phyloP scores from a whole-genome alignment of 768 basidiomycete species.

The Jaapia argillacea region DNA sequence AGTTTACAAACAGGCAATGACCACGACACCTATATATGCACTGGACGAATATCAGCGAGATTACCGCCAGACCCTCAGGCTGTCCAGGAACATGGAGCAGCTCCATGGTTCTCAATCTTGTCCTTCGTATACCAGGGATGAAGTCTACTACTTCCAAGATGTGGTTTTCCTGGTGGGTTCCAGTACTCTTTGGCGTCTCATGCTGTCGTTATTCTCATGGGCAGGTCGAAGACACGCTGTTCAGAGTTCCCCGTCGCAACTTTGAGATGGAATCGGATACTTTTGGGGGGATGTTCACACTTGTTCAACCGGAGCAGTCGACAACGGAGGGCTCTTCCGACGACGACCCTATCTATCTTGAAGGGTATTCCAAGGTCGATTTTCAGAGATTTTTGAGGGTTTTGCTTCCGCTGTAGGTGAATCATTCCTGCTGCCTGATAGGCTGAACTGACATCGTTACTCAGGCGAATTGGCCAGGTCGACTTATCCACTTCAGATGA shows the following conservation, averaged over 20 bases:
- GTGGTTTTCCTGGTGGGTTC: not conserved
- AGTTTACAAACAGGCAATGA: too few relatives aligned
- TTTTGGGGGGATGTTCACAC: slow-evolving; percentile 17
- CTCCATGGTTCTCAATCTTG: too few relatives aligned
- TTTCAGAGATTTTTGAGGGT: slow-evolving; percentile 17
- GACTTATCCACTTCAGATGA: too few relatives aligned
- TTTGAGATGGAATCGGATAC: slow-evolving; percentile 16
- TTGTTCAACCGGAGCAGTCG: slow-evolving; percentile 2
- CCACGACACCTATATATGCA: too few relatives aligned
- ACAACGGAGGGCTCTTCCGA: slow-evolving; percentile 12
- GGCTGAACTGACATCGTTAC: too few relatives aligned
- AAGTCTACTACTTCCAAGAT: not conserved
- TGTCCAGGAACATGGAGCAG: too few relatives aligned
- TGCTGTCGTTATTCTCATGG: too few relatives aligned
- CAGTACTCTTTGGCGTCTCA: too few relatives aligned
- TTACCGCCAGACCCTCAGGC: too few relatives aligned
- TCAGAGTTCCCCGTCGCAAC: slow-evolving; percentile 15
- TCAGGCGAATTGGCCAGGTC: too few relatives aligned
- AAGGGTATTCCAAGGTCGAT: slow-evolving; percentile 14
- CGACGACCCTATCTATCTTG: slow-evolving; percentile 13
- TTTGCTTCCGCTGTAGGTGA: slow-evolving; percentile 10
- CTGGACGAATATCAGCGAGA: too few relatives aligned
- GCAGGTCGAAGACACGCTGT: slow-evolving; percentile 19
- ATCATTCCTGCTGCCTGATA: too few relatives aligned
- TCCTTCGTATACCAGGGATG: not conserved